phyloP scores from a whole-genome alignment of 352 stramenopile genomes.

The Globisporangium canariense region DNA sequence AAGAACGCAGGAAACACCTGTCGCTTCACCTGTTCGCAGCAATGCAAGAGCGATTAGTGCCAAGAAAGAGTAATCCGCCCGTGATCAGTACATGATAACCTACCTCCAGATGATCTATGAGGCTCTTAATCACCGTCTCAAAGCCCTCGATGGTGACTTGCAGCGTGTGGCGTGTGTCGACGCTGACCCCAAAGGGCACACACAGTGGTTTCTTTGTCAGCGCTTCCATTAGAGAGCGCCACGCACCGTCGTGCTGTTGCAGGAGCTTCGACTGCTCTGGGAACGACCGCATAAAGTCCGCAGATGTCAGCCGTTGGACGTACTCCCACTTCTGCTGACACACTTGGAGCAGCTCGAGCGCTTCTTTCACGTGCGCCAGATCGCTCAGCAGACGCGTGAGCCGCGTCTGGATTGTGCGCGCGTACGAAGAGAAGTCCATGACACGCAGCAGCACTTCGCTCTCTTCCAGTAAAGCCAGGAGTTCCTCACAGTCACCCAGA shows the following conservation, averaged over 20 bases:
- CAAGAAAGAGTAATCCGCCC: no score
- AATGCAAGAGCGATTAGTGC: no score
- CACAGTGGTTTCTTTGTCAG: constrained; percentile 51
- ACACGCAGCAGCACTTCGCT: constrained; percentile 69
- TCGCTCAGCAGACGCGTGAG: constrained; percentile 50
- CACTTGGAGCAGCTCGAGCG: constrained; percentile 46
- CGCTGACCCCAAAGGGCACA: constrained; percentile 48
- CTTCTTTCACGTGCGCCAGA: constrained; percentile 43
- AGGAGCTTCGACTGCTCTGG: constrained; percentile 55
- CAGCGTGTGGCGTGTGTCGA: constrained; percentile 40
- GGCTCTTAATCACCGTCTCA: constrained; percentile 37
- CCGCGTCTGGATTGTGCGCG: constrained; percentile 42
- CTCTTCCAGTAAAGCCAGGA: constrained; percentile 58
- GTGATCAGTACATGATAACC: background rate
- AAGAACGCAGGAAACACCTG: constrained; percentile 63
- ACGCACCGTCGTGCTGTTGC: constrained; percentile 47
- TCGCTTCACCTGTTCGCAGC: constrained; percentile 37
- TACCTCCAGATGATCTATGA: constrained; percentile 61
- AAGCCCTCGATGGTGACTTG: constrained; percentile 48
- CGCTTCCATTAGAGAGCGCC: constrained; percentile 43
- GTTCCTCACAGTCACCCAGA: constrained; percentile 54
- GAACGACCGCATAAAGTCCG: constrained; percentile 58
- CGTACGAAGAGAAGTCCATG: constrained; percentile 71
- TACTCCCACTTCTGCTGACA: constrained; percentile 72
- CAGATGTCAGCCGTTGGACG: constrained; percentile 54